These are phyloP conservation scores for Scutellaria minor DNA, from an alignment of 257 asterid species.

Conservation along the genomic window DNA sequence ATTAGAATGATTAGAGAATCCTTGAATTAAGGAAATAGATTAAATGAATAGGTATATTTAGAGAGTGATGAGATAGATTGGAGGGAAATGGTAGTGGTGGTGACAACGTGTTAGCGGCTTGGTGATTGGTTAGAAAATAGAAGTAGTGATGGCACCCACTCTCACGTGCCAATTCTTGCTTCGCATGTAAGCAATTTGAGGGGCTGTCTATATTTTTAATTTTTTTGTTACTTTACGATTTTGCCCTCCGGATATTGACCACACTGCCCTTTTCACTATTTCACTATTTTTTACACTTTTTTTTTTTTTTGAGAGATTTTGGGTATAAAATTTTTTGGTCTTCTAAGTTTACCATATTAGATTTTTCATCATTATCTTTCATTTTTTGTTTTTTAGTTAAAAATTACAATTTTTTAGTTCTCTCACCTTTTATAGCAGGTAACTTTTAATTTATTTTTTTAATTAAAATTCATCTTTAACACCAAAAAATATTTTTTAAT, in stretches of 20 bases:
- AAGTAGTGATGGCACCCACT: neutral
- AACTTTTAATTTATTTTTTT: too few species aligned
- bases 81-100: neutral
- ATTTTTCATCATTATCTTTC: too few species aligned
- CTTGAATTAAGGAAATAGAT: conserved; percentile 9
- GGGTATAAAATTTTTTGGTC: too few species aligned
- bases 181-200: conserved; percentile 53
- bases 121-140: conserved; percentile 39
- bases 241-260: neutral
- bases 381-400: too few species aligned
- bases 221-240: conserved; percentile 18
- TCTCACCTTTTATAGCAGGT: too few species aligned
- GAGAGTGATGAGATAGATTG: neutral
- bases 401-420: too few species aligned
- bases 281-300: too few species aligned
- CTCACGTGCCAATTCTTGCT: conserved; percentile 57
- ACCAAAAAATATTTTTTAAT: too few species aligned
- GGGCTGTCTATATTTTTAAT: conserved; percentile 19
- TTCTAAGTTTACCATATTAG: too few species aligned
- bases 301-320: too few species aligned
- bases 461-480: too few species aligned
- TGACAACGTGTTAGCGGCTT: conserved; percentile 59
- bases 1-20: neutral
- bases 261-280: too few species aligned
- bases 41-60: neutral